Percentiles rank a stretch among this genome's conserved stretches.
Evolutionary conservation across 371 early-diverging fungal genomes (phyloP).

Genomic region (Choanephora cucurbitarum): DNA sequence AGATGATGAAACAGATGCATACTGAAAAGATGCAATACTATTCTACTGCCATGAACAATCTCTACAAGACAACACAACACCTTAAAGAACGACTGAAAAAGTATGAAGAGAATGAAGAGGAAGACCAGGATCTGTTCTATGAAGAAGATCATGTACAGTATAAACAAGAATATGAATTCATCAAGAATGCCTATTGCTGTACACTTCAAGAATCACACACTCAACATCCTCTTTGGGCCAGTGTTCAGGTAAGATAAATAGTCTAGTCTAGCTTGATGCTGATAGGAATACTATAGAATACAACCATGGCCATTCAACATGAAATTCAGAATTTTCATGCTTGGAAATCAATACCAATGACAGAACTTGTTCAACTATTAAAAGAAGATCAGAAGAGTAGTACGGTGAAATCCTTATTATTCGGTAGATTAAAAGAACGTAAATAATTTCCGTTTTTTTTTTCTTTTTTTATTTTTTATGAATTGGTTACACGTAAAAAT

Average conservation of each 20-base stretch:
- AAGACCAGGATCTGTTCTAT: neutral
- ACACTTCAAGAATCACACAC: slow-evolving; percentile 14
- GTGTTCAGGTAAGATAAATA: slow-evolving; percentile 34
- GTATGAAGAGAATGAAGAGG: slow-evolving; percentile 31
- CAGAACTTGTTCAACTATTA: slow-evolving; percentile 25
- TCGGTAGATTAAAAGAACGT: slow-evolving; percentile 12
- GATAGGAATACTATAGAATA: slow-evolving; percentile 12
- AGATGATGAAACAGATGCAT: slow-evolving; percentile 36
- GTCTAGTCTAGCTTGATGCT: neutral
- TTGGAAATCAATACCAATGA: slow-evolving; percentile 36
- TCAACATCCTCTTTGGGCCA: slow-evolving; percentile 28
- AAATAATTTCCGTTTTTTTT: neutral
- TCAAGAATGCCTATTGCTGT: slow-evolving; percentile 26
- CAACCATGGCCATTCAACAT: slow-evolving; percentile 25
- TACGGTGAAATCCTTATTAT: slow-evolving; percentile 13
- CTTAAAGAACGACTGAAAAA: slow-evolving; percentile 26
- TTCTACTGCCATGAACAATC: slow-evolving; percentile 28
- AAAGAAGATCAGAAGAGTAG: slow-evolving; percentile 28
- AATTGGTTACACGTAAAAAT: neutral
- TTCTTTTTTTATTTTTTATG: slow-evolving; percentile 9
- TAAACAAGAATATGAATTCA: slow-evolving; percentile 38
- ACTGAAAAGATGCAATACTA: slow-evolving; percentile 36
- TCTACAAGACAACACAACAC: slow-evolving; percentile 18
- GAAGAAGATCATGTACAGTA: slow-evolving; percentile 7
- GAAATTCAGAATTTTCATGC: slow-evolving; percentile 40